A percentile compares a stretch with the other conserved stretches of the same genome.
These are phyloP conservation scores for Eucalyptus marginata DNA, from an alignment of 345 rosid species.

Conservation along the genomic window DNA sequence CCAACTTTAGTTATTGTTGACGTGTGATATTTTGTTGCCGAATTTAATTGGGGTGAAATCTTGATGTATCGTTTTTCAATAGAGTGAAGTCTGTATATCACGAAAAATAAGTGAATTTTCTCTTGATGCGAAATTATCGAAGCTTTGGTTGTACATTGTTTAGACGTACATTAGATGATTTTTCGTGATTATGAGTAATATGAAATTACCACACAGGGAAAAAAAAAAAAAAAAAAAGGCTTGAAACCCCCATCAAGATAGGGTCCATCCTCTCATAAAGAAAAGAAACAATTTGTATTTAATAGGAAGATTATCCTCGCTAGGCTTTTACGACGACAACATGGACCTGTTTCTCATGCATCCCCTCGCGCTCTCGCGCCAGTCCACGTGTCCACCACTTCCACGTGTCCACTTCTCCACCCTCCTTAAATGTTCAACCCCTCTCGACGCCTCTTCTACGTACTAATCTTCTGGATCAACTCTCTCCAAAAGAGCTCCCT, in stretches of 20 bases:
- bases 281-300: background rate
- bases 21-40: background rate
- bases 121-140: too few relatives aligned
- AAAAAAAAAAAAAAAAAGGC: background rate
- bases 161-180: background rate
- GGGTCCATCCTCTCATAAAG: background rate
- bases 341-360: background rate
- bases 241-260: background rate
- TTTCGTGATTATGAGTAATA: background rate
- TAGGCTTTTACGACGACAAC: background rate
- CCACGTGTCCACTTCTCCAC: conserved; percentile 1
- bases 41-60: too few relatives aligned
- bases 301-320: background rate
- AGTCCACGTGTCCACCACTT: conserved; percentile 1
- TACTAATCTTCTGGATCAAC: background rate
- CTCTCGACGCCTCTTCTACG: background rate
- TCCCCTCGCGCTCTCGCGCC: background rate
- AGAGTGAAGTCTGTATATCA: background rate
- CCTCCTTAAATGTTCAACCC: background rate
- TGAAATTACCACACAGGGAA: background rate
- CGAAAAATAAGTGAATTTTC: background rate
- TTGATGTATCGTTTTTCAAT: too few relatives aligned
- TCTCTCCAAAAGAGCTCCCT: background rate
- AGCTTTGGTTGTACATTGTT: background rate
- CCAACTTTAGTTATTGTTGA: background rate